A percentile compares a stretch with the other conserved stretches of the same genome.
Evolutionary conservation across 345 rosid genomes (phyloP).

Genomic region (Anastatica hierochuntica): DNA sequence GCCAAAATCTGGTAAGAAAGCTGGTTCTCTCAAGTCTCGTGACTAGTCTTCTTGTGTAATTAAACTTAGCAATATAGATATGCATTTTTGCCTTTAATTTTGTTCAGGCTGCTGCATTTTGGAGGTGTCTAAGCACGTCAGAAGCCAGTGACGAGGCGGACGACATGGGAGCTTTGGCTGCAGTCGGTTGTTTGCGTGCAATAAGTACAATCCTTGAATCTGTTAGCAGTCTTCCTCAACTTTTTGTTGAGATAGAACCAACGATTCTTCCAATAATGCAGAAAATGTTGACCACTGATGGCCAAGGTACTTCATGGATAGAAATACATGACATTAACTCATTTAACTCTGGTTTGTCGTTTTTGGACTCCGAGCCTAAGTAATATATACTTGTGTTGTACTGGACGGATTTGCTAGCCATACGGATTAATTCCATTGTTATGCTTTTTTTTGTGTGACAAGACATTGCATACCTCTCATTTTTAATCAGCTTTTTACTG

Average conservation of each 20-base stretch:
- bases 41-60: constrained; percentile 5
- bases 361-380: constrained; percentile 2
- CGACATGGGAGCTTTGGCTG: constrained; percentile 93
- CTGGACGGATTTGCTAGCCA: neutral
- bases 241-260: constrained; percentile 80
- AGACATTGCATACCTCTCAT: neutral
- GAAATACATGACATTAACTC: neutral
- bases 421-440: neutral
- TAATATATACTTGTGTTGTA: neutral
- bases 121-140: constrained; percentile 90
- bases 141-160: constrained; percentile 76
- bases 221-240: constrained; percentile 83
- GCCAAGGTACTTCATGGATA: constrained; percentile 52
- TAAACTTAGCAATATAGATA: neutral
- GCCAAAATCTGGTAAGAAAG: constrained; percentile 80
- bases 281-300: constrained; percentile 92
- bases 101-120: constrained; percentile 82
- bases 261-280: constrained; percentile 86
- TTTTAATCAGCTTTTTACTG: neutral
- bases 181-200: constrained; percentile 94
- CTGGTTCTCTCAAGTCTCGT: neutral
- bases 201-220: constrained; percentile 94
- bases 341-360: neutral
- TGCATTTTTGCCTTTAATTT: neutral
- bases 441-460: neutral